Evolutionary conservation across 805 yeast genomes (phyloP).

Genomic region (Ogataea paradorogensis): DNA sequence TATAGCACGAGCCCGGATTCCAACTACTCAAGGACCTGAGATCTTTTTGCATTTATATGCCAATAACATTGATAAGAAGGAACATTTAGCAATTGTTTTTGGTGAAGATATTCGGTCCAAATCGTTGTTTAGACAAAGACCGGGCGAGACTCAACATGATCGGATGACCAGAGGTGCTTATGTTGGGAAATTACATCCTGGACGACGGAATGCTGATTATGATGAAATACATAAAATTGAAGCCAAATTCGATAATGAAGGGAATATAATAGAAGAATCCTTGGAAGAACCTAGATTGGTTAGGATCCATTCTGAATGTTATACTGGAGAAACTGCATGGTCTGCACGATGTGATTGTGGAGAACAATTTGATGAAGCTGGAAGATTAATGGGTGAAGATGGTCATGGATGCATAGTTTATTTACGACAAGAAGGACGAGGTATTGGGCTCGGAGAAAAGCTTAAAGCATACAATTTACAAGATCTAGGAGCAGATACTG

Average conservation of each 20-base stretch:
- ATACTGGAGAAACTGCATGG: constrained; percentile 99
- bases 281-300: constrained; percentile 55
- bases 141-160: constrained; percentile 81
- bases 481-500: constrained; percentile 98
- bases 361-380: constrained; percentile 98
- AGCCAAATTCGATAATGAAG: constrained; percentile 40
- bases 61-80: constrained; percentile 84
- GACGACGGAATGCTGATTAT: constrained; percentile 65
- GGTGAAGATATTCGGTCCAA: constrained; percentile 86
- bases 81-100: constrained; percentile 95
- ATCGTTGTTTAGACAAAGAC: constrained; percentile 58
- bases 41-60: constrained; percentile 86
- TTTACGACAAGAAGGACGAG: constrained; percentile 96
- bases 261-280: constrained; percentile 34
- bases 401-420: constrained; percentile 96
- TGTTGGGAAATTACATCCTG: constrained; percentile 85
- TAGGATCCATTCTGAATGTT: constrained; percentile 94
- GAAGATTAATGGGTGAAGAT: constrained; percentile 78
- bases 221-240: constrained; percentile 45
- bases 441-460: constrained; percentile 97
- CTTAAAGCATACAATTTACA: constrained; percentile 94
- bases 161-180: constrained; percentile 99
- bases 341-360: constrained; percentile 99
- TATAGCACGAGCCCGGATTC: constrained; percentile 92
- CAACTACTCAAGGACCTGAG: constrained; percentile 93